These are phyloP conservation scores for Alternaria triticimaculans DNA, from an alignment of 2,329 filamentous ascomycete species.

Conservation along the genomic window DNA sequence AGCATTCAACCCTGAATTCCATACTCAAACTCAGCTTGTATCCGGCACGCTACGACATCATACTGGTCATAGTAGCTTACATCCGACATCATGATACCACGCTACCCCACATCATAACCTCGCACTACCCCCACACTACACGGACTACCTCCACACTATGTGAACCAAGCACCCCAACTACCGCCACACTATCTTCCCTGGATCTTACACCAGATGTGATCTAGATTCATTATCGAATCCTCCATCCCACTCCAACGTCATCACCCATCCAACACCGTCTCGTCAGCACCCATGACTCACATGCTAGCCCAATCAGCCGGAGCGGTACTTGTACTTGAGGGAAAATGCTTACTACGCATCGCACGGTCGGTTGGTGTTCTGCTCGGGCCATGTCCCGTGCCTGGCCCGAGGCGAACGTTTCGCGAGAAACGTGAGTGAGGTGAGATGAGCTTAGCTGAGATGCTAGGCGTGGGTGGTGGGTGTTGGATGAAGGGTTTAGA, in stretches of 20 bases:
- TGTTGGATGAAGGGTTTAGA: neutral
- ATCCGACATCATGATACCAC: neutral
- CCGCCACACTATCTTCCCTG: neutral
- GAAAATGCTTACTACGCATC: neutral
- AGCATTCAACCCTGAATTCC: neutral
- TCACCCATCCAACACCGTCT: conserved; percentile 20
- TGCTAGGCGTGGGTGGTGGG: neutral
- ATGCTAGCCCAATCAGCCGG: neutral
- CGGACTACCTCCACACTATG: neutral
- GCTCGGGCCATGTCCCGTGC: neutral
- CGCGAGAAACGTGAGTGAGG: neutral
- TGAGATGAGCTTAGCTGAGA: neutral
- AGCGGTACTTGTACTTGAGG: neutral
- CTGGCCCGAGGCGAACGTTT: neutral
- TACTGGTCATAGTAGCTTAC: neutral
- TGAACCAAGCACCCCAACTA: neutral
- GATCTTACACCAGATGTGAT: neutral
- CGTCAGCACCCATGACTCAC: conserved; percentile 12
- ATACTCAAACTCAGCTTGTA: neutral
- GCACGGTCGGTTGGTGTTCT: neutral
- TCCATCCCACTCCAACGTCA: conserved; percentile 1
- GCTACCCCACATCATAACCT: neutral
- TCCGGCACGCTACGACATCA: neutral
- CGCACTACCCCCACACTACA: neutral
- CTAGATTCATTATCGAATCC: neutral